Percentiles rank a stretch among this genome's conserved stretches.
Evolutionary conservation across 495 filamentous ascomycete species (phyloP).

Genomic region (Ascobolus immersus): DNA sequence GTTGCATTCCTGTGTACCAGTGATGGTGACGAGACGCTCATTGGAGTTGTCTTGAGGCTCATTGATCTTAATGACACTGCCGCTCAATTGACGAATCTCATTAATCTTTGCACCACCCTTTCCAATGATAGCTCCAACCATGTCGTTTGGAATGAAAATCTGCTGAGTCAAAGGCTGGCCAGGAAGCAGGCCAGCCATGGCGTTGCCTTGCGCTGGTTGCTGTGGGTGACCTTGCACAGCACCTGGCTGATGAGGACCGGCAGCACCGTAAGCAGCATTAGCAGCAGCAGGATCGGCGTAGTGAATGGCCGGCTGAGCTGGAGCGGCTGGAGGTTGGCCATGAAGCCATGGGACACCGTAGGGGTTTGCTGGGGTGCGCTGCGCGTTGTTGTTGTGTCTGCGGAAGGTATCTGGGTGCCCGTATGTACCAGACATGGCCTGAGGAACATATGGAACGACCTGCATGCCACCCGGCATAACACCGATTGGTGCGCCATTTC

Average conservation of each 20-base stretch:
- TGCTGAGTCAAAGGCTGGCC: constrained; percentile 86
- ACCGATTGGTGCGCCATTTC: constrained; percentile 75
- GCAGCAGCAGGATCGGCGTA: constrained; percentile 42
- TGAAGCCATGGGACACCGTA: constrained; percentile 51
- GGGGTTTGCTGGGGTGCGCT: constrained; percentile 28
- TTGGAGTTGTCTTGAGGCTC: constrained; percentile 98
- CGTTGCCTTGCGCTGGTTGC: constrained; percentile 36
- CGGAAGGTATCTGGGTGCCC: constrained; percentile 73
- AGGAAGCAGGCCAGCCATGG: constrained; percentile 49
- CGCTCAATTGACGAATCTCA: constrained; percentile 85
- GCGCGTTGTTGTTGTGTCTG: constrained; percentile 44
- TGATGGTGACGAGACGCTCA: constrained; percentile 88
- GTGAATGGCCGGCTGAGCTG: constrained; percentile 47
- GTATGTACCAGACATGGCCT: constrained; percentile 73
- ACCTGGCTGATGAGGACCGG: constrained; percentile 54
- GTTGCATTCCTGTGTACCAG: constrained; percentile 91
- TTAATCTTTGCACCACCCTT: constrained; percentile 99
- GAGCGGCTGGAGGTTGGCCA: constrained; percentile 31
- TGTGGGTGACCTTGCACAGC: constrained; percentile 25
- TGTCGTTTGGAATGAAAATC: constrained; percentile 97
- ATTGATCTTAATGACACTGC: constrained; percentile 99
- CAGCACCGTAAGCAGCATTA: constrained; percentile 33
- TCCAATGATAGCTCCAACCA: constrained; percentile 97
- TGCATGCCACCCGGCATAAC: constrained; percentile 93
- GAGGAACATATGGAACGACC: constrained; percentile 82